Evolutionary conservation across 2,329 filamentous ascomycete genomes (phyloP), one percentile per base, ranked within the genome.

Genomic region (Microsporum audouinii): DNA sequence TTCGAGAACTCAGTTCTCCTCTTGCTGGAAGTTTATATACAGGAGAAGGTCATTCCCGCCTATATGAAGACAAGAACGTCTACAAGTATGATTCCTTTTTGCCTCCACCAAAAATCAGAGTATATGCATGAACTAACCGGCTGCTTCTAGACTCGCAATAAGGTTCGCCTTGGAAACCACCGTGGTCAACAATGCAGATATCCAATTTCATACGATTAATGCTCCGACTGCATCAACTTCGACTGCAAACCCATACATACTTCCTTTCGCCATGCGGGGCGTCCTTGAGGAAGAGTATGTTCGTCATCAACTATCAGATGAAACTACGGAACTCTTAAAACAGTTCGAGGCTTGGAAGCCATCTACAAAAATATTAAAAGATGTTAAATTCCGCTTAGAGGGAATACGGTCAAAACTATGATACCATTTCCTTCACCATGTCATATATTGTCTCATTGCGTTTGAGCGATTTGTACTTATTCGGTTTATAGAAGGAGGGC

Each of bases 271-370:
- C 39, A 94, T 99, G 86, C 84, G 94, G 5, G 94, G 94, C 0
- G 77, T 99, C 61, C 76, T 99, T 1, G 94, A 97, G 71, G 94
- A 99, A 72, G 88, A 94, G 17, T 85, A 90, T 68, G 92, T 97
- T 29, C 91, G 88, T 72, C 88, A 84, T 27, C 88, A 95, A 70
- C 76, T 95, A 17, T 84, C 84, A 36, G 76, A 80, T 1, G 94
- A 99, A 75, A 90, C 89, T 5, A 82, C 83, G 63, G 83, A 90
- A 69, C 74, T 99, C 58, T 77, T 99, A n/a, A 80, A 79, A 63
- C 85, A 95, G 72, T 99, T 97, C 73, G 91, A 97, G 71, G 85
- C 89, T 59, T 99, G 94, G 94, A 91, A 88, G 70, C 94, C 94
- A 0, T 81, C 80, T 0, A 95, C 86, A 5, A 99, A 97, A 77